Percentiles rank a stretch among this genome's conserved stretches.
Evolutionary conservation across 805 yeast genomes (phyloP).

Genomic region (Yamadazyma endophytica): DNA sequence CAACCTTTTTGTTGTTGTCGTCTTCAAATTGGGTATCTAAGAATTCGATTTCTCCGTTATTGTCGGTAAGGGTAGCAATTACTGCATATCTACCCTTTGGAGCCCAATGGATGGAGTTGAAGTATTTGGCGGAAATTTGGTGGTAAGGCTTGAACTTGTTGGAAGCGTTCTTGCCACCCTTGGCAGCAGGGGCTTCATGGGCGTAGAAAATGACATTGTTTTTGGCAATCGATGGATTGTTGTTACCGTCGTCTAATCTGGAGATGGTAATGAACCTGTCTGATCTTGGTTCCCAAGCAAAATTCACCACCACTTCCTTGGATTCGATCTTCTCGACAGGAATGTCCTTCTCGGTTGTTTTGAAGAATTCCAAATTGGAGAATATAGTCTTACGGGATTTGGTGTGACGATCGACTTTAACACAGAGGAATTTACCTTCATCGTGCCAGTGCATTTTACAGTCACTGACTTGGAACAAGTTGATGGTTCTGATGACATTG

Average conservation of each 20-base stretch:
- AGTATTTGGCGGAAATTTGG: slow-evolving; percentile 54
- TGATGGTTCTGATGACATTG: slow-evolving; percentile 81
- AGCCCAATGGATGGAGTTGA: slow-evolving; percentile 78
- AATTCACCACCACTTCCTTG: slow-evolving; percentile 80
- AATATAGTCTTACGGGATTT: slow-evolving; percentile 89
- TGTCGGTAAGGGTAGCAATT: slow-evolving; percentile 43
- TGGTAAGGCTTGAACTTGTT: slow-evolving; percentile 57
- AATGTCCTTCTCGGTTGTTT: slow-evolving; percentile 78
- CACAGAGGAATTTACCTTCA: slow-evolving; percentile 78
- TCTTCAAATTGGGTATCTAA: slow-evolving; percentile 85
- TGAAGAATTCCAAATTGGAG: slow-evolving; percentile 89
- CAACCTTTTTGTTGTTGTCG: slow-evolving; percentile 45
- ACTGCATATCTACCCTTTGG: slow-evolving; percentile 88
- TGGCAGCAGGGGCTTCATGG: slow-evolving; percentile 49
- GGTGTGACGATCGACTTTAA: slow-evolving; percentile 94
- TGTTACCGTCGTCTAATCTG: slow-evolving; percentile 49
- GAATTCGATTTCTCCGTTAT: slow-evolving; percentile 71
- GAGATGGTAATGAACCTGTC: slow-evolving; percentile 83
- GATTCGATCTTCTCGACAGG: slow-evolving; percentile 94
- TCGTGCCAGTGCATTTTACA: slow-evolving; percentile 94
- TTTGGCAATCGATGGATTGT: slow-evolving; percentile 61
- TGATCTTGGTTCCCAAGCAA: slow-evolving; percentile 95
- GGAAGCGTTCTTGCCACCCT: slow-evolving; percentile 42
- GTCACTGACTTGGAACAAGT: slow-evolving; percentile 90
- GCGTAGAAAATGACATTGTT: slow-evolving; percentile 78